Evolutionary conservation across 2,329 filamentous ascomycete genomes (phyloP).

Genomic region (Fusarium begoniae): DNA sequence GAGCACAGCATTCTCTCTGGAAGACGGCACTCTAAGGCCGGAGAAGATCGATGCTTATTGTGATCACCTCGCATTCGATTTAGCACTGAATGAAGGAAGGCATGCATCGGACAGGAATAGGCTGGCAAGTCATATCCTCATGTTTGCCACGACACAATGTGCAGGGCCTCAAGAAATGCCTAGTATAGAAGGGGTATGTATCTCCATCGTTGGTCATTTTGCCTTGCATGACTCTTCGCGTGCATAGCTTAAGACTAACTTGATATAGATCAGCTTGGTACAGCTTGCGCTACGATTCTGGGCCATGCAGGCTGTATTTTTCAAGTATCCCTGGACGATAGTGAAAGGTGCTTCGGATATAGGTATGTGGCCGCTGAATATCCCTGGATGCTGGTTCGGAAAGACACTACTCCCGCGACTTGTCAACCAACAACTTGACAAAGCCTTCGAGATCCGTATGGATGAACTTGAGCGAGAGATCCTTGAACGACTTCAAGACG

Average conservation of each 20-base stretch:
- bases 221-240: fast-evolving
- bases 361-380: fast-evolving
- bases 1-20: not conserved
- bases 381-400: not conserved
- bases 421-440: not conserved
- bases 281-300: not conserved
- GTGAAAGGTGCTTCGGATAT: not conserved
- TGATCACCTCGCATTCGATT: not conserved
- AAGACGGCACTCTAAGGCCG: not conserved
- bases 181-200: not conserved
- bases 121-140: not conserved
- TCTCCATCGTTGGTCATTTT: fast-evolving
- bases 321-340: not conserved
- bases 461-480: not conserved
- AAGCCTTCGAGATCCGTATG: not conserved
- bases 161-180: fast-evolving
- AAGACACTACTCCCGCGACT: not conserved
- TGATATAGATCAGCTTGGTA: not conserved
- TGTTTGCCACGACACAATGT: not conserved
- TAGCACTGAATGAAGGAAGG: not conserved
- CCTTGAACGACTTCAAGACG: not conserved
- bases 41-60: not conserved
- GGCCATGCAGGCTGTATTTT: not conserved
- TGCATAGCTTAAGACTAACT: not conserved
- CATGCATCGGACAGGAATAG: not conserved